phyloP scores from a whole-genome alignment of 202 grass and related monocot species.

The Zizania palustris region DNA sequence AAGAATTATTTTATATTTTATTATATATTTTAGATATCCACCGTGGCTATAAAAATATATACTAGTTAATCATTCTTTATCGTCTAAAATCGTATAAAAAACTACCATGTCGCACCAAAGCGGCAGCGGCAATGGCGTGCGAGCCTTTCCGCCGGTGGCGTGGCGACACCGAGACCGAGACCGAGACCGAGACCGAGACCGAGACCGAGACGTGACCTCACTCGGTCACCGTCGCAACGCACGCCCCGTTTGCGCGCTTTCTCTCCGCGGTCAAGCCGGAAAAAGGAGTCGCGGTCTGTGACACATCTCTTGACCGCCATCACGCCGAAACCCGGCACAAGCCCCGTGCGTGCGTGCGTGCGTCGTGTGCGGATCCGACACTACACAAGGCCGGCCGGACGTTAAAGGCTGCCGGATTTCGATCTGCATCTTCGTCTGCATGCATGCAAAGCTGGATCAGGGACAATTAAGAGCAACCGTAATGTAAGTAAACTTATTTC shows the following conservation, averaged over 20 bases:
- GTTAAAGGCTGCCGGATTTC: background rate
- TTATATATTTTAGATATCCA: no score
- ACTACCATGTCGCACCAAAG: background rate
- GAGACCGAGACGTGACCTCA: background rate
- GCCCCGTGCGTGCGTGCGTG: no score
- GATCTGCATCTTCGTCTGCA: no score
- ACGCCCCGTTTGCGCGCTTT: background rate
- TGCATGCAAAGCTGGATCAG: no score
- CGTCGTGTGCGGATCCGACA: background rate
- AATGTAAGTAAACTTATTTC: no score
- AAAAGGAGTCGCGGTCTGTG: background rate
- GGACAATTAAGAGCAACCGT: no score
- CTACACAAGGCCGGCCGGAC: background rate
- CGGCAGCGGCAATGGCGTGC: background rate
- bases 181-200: background rate
- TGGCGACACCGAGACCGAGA: background rate
- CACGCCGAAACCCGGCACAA: no score
- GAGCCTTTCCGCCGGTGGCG: background rate
- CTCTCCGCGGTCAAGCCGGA: conserved; percentile 2
- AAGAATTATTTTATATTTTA: no score
- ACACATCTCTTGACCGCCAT: background rate
- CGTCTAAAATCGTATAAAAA: background rate
- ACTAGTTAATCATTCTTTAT: no score
- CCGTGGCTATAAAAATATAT: no score
- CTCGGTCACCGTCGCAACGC: background rate